Evolutionary conservation across 371 early-diverging fungal genomes (phyloP).

Genomic region (Rhizopus sp.): DNA sequence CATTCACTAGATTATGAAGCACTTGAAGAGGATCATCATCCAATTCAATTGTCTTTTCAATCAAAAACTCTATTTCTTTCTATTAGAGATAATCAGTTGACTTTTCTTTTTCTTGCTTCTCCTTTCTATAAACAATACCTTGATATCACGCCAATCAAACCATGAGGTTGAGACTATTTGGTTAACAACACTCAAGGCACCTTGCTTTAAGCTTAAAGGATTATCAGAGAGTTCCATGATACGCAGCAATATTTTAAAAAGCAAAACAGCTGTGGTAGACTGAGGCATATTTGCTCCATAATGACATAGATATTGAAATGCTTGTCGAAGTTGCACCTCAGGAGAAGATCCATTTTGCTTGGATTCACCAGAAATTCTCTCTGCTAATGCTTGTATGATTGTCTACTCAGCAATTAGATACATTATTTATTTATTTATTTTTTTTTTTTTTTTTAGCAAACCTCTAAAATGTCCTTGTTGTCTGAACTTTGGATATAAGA

Average conservation of each 20-base stretch:
- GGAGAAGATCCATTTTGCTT: conserved; percentile 13
- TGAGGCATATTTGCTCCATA: conserved; percentile 38
- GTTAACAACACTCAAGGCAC: conserved; percentile 24
- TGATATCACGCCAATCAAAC: conserved; percentile 46
- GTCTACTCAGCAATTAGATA: conserved; percentile 11
- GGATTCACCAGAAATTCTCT: conserved; percentile 16
- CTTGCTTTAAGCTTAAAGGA: conserved; percentile 11
- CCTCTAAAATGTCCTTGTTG: conserved; percentile 37
- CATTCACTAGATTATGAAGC: conserved; percentile 47
- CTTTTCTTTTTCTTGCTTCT: neutral
- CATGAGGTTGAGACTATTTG: conserved; percentile 33
- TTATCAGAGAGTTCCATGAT: conserved; percentile 26
- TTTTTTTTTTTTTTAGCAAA: conserved; percentile 3
- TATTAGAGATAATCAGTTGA: conserved; percentile 3
- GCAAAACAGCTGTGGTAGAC: conserved; percentile 29
- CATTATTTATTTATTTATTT: neutral
- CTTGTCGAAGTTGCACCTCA: conserved; percentile 21
- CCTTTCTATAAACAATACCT: conserved; percentile 18
- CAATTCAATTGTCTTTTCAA: conserved; percentile 53
- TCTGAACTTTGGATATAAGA: conserved; percentile 54
- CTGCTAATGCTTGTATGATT: conserved; percentile 21
- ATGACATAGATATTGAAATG: conserved; percentile 37
- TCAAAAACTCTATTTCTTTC: conserved; percentile 40
- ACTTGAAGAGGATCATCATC: conserved; percentile 38
- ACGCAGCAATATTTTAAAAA: conserved; percentile 32